Percentiles rank a stretch among this genome's conserved stretches.
These are phyloP conservation scores for Porphyra umbilicalis DNA, from an alignment of 31 red algal genomes.

Conservation along the genomic window DNA sequence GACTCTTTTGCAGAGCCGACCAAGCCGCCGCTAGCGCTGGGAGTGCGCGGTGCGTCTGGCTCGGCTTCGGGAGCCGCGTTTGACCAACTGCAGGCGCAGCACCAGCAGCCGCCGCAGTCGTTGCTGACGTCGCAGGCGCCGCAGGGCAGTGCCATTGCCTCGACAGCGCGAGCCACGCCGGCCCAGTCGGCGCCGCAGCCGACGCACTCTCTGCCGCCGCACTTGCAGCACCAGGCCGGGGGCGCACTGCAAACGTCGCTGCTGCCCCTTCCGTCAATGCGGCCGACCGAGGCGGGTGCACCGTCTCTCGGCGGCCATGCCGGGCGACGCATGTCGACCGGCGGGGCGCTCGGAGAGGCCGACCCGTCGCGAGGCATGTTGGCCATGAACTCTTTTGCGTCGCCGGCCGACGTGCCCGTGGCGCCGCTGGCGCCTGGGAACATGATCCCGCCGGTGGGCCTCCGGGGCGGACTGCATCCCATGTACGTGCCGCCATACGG, in stretches of 20 bases:
- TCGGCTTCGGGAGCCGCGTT: background rate
- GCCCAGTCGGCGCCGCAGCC: background rate
- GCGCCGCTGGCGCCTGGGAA: background rate
- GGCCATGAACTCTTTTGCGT: background rate
- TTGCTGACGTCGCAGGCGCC: background rate
- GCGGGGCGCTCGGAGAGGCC: background rate
- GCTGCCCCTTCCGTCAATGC: background rate
- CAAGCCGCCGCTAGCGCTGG: background rate
- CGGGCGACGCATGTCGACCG: background rate
- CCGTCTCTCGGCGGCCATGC: background rate
- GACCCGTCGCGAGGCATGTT: background rate
- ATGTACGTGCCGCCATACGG: background rate
- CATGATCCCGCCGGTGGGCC: background rate
- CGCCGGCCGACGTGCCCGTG: background rate
- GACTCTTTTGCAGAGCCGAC: background rate
- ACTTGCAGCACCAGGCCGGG: background rate
- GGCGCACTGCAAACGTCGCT: background rate
- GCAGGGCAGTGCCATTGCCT: background rate
- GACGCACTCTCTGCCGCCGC: no score
- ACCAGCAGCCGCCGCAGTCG: background rate
- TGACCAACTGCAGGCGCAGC: background rate
- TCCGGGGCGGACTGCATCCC: background rate
- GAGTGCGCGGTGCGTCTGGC: background rate
- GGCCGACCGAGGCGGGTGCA: no score
- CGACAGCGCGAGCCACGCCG: no score